Evolutionary conservation across 2,329 filamentous ascomycete species (phyloP).

Genomic region (Orbilia quercus): DNA sequence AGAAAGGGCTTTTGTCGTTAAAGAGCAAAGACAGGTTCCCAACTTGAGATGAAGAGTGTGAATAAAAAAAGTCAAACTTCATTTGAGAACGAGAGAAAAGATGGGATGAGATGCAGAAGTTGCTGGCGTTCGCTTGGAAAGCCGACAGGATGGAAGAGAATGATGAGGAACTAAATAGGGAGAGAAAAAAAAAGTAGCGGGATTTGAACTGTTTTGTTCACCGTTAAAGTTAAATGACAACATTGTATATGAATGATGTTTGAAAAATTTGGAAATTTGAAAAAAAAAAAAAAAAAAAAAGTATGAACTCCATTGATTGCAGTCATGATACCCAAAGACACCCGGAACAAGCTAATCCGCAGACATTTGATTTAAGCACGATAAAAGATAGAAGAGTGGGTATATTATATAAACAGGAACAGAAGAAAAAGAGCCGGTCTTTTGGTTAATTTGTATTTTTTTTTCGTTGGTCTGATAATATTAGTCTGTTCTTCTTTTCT

Average conservation of each 20-base stretch:
- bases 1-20: neutral
- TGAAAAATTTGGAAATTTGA: no score
- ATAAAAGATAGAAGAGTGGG: constrained; percentile 33
- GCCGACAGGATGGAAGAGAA: no score
- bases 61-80: neutral
- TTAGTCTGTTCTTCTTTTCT: constrained; percentile 80
- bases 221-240: neutral
- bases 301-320: constrained; percentile 54
- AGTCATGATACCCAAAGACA: constrained; percentile 56
- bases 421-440: constrained; percentile 54
- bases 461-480: constrained; percentile 23
- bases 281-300: constrained; percentile 25
- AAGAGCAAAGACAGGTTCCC: constrained; percentile 12
- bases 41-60: neutral
- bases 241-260: constrained; percentile 14
- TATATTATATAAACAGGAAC: constrained; percentile 57
- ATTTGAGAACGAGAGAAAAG: no score
- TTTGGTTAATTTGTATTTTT: constrained; percentile 31
- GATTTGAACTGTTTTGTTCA: neutral
- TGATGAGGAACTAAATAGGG: neutral
- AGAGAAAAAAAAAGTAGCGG: neutral
- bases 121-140: neutral
- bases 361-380: constrained; percentile 34
- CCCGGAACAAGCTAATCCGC: constrained; percentile 54
- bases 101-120: neutral